Percentiles rank a stretch among this genome's conserved stretches.
Conservation (phyloP, 2,329 filamentous ascomycete genomes). For the Spiromastix sp. region DNA sequence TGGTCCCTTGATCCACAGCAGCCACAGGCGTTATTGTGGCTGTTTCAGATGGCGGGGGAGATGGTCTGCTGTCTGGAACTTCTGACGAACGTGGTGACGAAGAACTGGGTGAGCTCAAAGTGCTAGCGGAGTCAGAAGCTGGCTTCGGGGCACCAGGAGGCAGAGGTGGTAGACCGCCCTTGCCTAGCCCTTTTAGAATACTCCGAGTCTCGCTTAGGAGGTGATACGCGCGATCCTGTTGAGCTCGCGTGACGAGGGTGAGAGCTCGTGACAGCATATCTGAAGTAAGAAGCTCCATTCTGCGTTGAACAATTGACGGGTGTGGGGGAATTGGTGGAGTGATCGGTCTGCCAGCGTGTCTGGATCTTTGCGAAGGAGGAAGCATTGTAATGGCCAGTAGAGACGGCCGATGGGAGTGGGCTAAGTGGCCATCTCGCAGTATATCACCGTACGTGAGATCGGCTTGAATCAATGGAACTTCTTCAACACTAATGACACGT, state of each 20-base stretch:
- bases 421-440: slow-evolving; percentile 72
- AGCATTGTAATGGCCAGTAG: slow-evolving; percentile 89
- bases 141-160: slow-evolving; percentile 43
- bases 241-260: slow-evolving; percentile 78
- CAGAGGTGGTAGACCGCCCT: slow-evolving; percentile 84
- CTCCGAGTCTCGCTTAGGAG: slow-evolving; percentile 86
- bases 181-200: slow-evolving; percentile 90
- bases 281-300: slow-evolving; percentile 95
- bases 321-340: slow-evolving; percentile 87
- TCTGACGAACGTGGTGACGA: slow-evolving; percentile 28
- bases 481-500: slow-evolving; percentile 75
- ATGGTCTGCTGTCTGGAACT: slow-evolving; percentile 20
- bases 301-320: slow-evolving; percentile 84
- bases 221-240: slow-evolving; percentile 89
- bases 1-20: slow-evolving; percentile 74
- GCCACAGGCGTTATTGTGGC: slow-evolving; percentile 45
- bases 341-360: slow-evolving; percentile 37
- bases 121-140: slow-evolving; percentile 30
- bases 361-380: slow-evolving; percentile 58
- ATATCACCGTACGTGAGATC: slow-evolving; percentile 92
- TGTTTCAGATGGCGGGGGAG: slow-evolving; percentile 28
- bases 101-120: slow-evolving; percentile 23
- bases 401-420: slow-evolving; percentile 80
- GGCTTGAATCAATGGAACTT: slow-evolving; percentile 88
- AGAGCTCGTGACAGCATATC: slow-evolving; percentile 94